Percentiles rank a stretch among this genome's conserved stretches.
phyloP scores from a whole-genome alignment of 768 basidiomycete genomes.

The Naganishia kalamii region DNA sequence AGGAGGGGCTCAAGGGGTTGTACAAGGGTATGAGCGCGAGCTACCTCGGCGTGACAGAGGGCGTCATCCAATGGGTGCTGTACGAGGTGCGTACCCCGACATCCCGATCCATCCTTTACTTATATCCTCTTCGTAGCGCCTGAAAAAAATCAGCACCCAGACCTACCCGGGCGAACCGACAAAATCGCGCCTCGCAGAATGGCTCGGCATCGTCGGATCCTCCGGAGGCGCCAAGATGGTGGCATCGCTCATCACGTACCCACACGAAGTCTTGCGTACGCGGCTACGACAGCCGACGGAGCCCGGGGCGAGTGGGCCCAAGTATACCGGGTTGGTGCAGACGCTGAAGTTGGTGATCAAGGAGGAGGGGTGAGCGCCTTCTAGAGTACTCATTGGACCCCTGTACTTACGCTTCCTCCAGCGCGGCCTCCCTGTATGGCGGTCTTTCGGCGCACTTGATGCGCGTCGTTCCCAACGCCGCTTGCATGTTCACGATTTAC shows the following conservation, averaged over 20 bases:
- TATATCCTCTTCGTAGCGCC: conserved; percentile 45
- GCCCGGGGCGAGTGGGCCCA: conserved; percentile 57
- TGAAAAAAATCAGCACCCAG: conserved; percentile 60
- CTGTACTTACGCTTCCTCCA: background rate
- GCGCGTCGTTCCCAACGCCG: conserved; percentile 94
- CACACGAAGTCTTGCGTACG: conserved; percentile 94
- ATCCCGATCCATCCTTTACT: background rate
- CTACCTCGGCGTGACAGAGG: conserved; percentile 91
- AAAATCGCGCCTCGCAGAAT: conserved; percentile 50
- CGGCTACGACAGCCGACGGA: conserved; percentile 81
- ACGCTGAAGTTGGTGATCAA: conserved; percentile 75
- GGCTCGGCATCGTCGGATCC: conserved; percentile 76
- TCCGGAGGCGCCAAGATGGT: conserved; percentile 90
- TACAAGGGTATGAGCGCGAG: conserved; percentile 94
- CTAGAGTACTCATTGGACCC: background rate
- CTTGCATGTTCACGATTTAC: conserved; percentile 94
- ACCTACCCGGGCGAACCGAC: conserved; percentile 23
- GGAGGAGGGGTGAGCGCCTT: conserved; percentile 60
- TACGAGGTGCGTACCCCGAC: conserved; percentile 57
- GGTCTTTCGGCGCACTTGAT: conserved; percentile 91
- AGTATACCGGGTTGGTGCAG: conserved; percentile 79
- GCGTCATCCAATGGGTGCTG: conserved; percentile 92
- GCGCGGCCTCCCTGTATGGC: conserved; percentile 74
- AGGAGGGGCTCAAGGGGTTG: conserved; percentile 79
- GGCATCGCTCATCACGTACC: conserved; percentile 92